Base-by-base conservation (phyloP, 1,284 basidiomycete genomes). In the Boletellus dicymbophilus region DNA sequence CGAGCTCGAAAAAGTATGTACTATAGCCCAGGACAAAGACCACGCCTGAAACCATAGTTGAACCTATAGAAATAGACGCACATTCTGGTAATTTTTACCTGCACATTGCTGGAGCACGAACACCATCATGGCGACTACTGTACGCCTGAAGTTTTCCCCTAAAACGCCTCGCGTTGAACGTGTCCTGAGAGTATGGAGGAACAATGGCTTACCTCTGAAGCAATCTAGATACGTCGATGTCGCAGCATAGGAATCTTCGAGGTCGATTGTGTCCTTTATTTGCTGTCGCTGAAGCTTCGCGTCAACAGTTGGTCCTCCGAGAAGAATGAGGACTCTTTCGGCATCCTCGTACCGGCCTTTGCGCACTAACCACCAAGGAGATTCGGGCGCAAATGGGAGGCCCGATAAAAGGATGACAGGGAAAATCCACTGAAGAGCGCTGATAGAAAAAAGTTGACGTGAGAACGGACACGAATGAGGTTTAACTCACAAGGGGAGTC, bases 291-390 rank as follows among this genome's bases (percentile, higher is more conserved):
- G 62, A 8, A 57, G 37, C 26, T 48, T 54, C 4, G 44, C 53
- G 16, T 67, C 36, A 44, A 65, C 15, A 1, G 53, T 55, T 10
- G 45, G 53, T 15, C 63, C 66, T 27, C 60, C 66, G 10, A 68
- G 51, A 27, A 76, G 78, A 7, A 59, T 62, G 9, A 85, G 60
- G 31, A 84, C 72, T 6, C 57, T 65, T 39, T 70, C 68, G 0
- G 84, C 82, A 31, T 82, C 76, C 6, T 80, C 77, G 3, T 69
- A 63, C 4, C 77, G 69, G 6, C 79, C 80, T 49, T 77, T 77
- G 26, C 75, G 74, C 30, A 84, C 73, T 12, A 85, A 69, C 80
- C 81, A 86, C 61, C 85, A 77, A 18, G 83, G 84, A 0, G 79
- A 82, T 59, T 85, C 80, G 1, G 82, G 82, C 4, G 82, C 71